Evolutionary conservation across 2,329 filamentous ascomycete genomes (phyloP).

Genomic region (Aureobasidium lini): DNA sequence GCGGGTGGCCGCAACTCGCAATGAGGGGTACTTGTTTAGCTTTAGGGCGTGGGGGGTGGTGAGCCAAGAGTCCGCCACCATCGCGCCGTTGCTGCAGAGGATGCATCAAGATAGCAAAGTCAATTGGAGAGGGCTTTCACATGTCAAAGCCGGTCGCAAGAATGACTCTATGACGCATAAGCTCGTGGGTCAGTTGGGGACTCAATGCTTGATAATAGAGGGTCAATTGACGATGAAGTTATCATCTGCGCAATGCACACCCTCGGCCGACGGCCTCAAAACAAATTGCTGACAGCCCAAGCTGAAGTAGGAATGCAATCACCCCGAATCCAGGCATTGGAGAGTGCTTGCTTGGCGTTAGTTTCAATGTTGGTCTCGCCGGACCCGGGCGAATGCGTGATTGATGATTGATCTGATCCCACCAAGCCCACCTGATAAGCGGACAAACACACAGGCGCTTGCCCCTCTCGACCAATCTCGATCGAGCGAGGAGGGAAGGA

Average conservation of each 20-base stretch:
- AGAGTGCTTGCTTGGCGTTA: neutral
- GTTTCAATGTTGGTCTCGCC: slow-evolving; percentile 6
- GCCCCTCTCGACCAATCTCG: slow-evolving; percentile 9
- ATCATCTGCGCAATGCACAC: neutral
- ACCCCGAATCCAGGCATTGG: neutral
- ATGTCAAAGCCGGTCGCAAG: neutral
- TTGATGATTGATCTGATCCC: slow-evolving; percentile 4
- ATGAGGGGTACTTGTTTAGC: slow-evolving; percentile 6
- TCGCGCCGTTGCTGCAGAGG: slow-evolving; percentile 5
- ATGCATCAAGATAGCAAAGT: slow-evolving; percentile 12
- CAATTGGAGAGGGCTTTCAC: slow-evolving; percentile 10
- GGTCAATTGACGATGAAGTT: slow-evolving; percentile 1
- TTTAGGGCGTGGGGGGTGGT: neutral
- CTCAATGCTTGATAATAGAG: neutral
- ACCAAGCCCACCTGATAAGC: slow-evolving; percentile 9
- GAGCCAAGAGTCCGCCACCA: neutral
- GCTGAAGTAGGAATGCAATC: neutral
- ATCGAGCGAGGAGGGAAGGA: neutral
- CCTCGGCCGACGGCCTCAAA: neutral
- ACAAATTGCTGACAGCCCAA: slow-evolving; percentile 1
- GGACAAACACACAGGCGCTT: slow-evolving; percentile 10
- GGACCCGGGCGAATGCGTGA: slow-evolving; percentile 9
- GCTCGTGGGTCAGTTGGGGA: slow-evolving; percentile 4
- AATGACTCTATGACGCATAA: slow-evolving; percentile 5
- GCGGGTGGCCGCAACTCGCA: neutral